phyloP scores from a whole-genome alignment of 208 protist genomes.

The Acanthamoeba royreba region DNA sequence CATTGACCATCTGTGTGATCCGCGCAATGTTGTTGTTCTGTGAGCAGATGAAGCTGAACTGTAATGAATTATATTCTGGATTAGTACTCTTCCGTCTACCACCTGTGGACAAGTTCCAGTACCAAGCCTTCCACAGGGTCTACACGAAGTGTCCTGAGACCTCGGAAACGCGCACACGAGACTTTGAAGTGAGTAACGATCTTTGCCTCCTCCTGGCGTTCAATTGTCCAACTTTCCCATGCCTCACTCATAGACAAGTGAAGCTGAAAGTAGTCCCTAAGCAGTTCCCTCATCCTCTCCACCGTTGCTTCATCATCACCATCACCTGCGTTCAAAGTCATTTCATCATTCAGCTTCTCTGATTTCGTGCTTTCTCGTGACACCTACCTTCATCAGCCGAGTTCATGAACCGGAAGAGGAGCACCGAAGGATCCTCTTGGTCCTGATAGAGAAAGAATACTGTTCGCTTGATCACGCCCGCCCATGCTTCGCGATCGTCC shows the following conservation, averaged over 20 bases:
- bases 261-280: slow-evolving; percentile 71
- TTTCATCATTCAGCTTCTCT: too few species aligned
- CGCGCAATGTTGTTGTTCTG: slow-evolving; percentile 78
- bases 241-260: background rate
- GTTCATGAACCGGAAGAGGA: background rate
- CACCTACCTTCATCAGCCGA: background rate
- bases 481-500: background rate
- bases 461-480: background rate
- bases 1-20: slow-evolving; percentile 68
- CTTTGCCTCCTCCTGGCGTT: background rate
- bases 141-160: slow-evolving; percentile 60
- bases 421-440: background rate
- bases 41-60: slow-evolving; percentile 78
- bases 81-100: background rate
- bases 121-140: slow-evolving; percentile 66
- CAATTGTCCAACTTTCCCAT: background rate
- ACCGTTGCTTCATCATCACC: background rate
- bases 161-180: background rate
- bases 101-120: background rate
- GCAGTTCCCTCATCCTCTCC: background rate
- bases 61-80: background rate
- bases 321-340: too few species aligned
- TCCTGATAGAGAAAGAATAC: background rate
- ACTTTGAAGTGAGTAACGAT: slow-evolving; percentile 43
- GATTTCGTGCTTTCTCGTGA: too few species aligned